A percentile compares a stretch with the other conserved stretches of the same genome.
Conservation (phyloP, 352 stramenopile species). For the Pythium coloratum region DNA sequence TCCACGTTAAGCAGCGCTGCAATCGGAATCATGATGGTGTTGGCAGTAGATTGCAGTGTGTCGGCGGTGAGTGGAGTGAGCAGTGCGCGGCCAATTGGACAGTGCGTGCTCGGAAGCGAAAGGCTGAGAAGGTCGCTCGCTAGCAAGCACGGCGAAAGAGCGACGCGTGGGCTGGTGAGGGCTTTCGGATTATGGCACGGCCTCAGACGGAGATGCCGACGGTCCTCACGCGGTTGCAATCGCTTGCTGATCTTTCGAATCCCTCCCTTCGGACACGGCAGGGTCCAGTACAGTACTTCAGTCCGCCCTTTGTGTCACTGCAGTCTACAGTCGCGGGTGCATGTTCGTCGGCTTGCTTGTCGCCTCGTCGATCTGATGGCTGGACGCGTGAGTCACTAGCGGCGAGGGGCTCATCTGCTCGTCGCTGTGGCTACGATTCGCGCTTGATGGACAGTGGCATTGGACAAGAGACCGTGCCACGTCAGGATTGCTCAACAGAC, state of each 20-base stretch:
- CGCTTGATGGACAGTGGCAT: constrained; percentile 17
- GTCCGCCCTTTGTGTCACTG: constrained; percentile 15
- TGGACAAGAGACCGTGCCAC: background rate
- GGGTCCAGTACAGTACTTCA: background rate
- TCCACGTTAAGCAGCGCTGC: constrained; percentile 24
- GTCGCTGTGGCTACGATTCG: background rate
- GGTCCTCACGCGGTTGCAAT: background rate
- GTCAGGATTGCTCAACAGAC: constrained; percentile 13
- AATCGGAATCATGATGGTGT: constrained; percentile 23
- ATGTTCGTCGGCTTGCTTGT: constrained; percentile 1
- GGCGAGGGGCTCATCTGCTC: background rate
- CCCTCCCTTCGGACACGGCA: background rate
- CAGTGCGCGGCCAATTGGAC: constrained; percentile 12
- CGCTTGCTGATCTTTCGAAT: constrained; percentile 22
- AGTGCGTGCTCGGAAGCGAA: constrained; percentile 11
- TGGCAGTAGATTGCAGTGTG: background rate
- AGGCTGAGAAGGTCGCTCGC: background rate
- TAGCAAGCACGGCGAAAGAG: background rate
- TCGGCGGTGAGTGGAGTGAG: background rate
- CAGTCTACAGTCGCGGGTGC: background rate
- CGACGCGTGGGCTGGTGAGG: background rate
- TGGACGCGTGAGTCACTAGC: constrained; percentile 4
- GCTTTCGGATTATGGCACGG: constrained; percentile 9
- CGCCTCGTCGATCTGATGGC: constrained; percentile 4
- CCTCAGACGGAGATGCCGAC: background rate